Base-by-base conservation (phyloP, 2,329 filamentous ascomycete genomes). In the Pochonia chlamydosporia region DNA sequence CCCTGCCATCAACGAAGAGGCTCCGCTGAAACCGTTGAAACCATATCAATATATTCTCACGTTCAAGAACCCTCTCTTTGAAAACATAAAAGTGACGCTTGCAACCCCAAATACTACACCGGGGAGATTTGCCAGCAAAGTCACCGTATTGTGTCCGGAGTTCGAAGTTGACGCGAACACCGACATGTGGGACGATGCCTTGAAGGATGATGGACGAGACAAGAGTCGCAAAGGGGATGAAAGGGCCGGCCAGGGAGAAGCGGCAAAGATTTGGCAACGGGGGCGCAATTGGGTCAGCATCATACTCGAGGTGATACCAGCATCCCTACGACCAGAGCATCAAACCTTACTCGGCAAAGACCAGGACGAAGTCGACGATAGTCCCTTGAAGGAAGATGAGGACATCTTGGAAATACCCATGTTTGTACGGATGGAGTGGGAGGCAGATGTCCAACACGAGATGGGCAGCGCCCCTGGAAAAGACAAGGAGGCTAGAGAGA, bases 241-340 rank as follows among this genome's bases (percentile, higher is more conserved):
- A 50, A 56, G 68, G 58, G 61, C 60, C 53, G 57, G 71, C 43
- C 78, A 81, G 42, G 81, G 87, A 14, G 90, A 95, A 65, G 88
- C 88, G 0, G 93, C 92, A 44, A 97, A 97, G 68, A 84, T 97
- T n/a, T 99, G 89, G 87, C 91, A 96, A 53, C 81, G 85, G 46
- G 92, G 91, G 0, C 77, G 91, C 30, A 99, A 97, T 64, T 96
- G 91, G 88, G 93, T 93, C 14, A 93, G 85, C 54, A 89, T 99
- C 10, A 87, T 96, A 18, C 75, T 99, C 23, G 93, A 99, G 64
- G 85, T 99, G 13, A 80, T 96, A 1, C 80, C 91, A 2, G 73
- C 81, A 1, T 76, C 73, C 39, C 63, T 83, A 20, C 63, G 65
- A 31, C 55, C 69, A 1, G 70, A 73, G 26, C 58, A 62, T 28